Conservation (phyloP, 192 early-diverging fungal genomes). For the Mycoemilia scoparia region DNA sequence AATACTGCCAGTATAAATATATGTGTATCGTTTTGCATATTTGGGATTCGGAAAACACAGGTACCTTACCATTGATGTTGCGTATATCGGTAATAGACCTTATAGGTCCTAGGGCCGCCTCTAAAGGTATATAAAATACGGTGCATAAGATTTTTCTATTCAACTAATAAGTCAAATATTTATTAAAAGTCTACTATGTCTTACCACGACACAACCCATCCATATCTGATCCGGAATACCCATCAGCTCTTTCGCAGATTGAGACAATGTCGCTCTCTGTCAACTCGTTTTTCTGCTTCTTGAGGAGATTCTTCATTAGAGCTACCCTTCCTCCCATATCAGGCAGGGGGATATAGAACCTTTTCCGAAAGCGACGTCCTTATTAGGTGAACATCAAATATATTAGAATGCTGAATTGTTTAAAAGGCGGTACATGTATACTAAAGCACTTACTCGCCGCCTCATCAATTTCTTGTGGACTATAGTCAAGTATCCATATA, state of each 20-base stretch:
- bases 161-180: conserved; percentile 3
- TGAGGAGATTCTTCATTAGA: conserved; percentile 46
- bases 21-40: no score
- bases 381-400: no score
- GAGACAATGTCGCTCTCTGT: conserved; percentile 34
- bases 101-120: conserved; percentile 56
- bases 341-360: conserved; percentile 73
- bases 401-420: no score
- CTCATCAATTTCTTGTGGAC: conserved; percentile 85
- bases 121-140: no score
- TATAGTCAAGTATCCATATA: no score
- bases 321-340: conserved; percentile 42
- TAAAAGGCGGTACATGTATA: no score
- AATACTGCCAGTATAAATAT: no score
- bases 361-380: conserved; percentile 51
- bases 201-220: conserved; percentile 66
- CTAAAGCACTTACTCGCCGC: no score
- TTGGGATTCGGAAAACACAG: no score
- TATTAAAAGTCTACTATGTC: no score
- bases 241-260: conserved; percentile 45
- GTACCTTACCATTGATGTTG: conserved; percentile 19
- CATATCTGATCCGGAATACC: conserved; percentile 82
- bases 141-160: background rate
- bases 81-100: conserved; percentile 43
- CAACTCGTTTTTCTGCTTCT: conserved; percentile 35